Base-by-base conservation (phyloP, 2,329 filamentous ascomycete genomes). In the Pseudogymnoascus sp. region DNA sequence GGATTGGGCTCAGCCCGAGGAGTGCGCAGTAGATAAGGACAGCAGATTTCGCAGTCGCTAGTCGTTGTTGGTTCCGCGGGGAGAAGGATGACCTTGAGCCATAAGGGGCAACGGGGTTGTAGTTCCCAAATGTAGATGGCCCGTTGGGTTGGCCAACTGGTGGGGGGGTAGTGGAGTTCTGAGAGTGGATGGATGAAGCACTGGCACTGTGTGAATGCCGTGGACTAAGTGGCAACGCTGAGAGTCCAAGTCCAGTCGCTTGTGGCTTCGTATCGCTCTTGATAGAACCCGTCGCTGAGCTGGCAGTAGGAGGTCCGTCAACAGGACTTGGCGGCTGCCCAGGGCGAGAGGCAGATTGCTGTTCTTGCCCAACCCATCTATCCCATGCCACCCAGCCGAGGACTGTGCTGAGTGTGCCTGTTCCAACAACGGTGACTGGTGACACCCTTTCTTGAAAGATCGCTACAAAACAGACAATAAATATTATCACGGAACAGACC, bases 371-470 rank as follows among this genome's bases (percentile, higher is more conserved):
- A 61, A 94, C 84, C 94, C 93, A 97, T 71, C 84, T 86, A 70
- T 97, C 93, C 89, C 92, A 96, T 7, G 97, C 74, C 13, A 91
- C 78, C 93, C 93, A 99, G 12, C 92, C 92, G 15, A 93, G 75
- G 39, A 95, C 86, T 0, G 93, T 97, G 18, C 87, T 87, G 42
- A 90, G 79, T 69, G 87, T 96, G 55, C 90, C 89, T 82, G 88
- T 92, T 66, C 89, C 87, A 10, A 95, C 92, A 3, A 97, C 87
- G 0, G 90, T 87, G n/a, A 95, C 86, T 1, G 93, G 92, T 35
- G 89, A 92, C n/a, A 97, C 85, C 39, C 91, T 85, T 68, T 92
- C 87, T 68, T 93, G 86, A 68, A 89, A 89, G 65, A 99, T 99
- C 60, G 87, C 91, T 13, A 92, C 87, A 72, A 99, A 99, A 75